A percentile compares a stretch with the other conserved stretches of the same genome.
Conservation (phyloP, 2,329 filamentous ascomycete species). For the Grosmannia penicillata region DNA sequence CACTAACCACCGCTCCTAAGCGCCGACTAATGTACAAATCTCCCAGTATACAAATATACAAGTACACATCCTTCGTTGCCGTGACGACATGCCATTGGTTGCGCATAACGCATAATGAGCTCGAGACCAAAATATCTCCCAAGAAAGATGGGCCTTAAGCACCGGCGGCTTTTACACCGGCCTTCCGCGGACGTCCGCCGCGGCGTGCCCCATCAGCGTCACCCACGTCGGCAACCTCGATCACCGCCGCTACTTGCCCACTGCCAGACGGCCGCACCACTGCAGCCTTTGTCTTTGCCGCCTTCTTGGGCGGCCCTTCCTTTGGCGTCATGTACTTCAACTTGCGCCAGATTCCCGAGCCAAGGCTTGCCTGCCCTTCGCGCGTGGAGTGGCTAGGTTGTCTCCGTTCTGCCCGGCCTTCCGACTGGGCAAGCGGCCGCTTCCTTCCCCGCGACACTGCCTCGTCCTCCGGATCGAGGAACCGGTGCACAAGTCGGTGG, state of each 20-base stretch:
- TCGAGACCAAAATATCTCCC: no score
- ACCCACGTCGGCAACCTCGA: no score
- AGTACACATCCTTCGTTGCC: slow-evolving; percentile 59
- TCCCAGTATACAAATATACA: slow-evolving; percentile 18
- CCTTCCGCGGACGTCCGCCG: no score
- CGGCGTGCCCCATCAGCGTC: no score
- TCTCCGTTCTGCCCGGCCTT: background rate
- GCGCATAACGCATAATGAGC: no score
- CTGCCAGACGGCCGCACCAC: no score
- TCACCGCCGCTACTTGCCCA: background rate
- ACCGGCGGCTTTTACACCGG: no score
- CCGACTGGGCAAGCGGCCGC: background rate
- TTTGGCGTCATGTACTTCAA: slow-evolving; percentile 7
- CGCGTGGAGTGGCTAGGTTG: no score
- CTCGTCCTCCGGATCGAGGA: slow-evolving; percentile 59
- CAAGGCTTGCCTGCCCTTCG: background rate
- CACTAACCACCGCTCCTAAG: no score
- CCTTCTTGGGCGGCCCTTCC: background rate
- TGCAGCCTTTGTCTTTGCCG: background rate
- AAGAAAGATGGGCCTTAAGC: no score
- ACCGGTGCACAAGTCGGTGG: slow-evolving; percentile 76
- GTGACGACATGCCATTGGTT: no score
- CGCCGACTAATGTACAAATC: background rate
- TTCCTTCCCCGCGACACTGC: slow-evolving; percentile 31
- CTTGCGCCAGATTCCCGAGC: slow-evolving; percentile 12